Evolutionary conservation across 108 stramenopile species (phyloP), one percentile per base, ranked within the genome.

Genomic region (Cylindrotheca fusiformis): DNA sequence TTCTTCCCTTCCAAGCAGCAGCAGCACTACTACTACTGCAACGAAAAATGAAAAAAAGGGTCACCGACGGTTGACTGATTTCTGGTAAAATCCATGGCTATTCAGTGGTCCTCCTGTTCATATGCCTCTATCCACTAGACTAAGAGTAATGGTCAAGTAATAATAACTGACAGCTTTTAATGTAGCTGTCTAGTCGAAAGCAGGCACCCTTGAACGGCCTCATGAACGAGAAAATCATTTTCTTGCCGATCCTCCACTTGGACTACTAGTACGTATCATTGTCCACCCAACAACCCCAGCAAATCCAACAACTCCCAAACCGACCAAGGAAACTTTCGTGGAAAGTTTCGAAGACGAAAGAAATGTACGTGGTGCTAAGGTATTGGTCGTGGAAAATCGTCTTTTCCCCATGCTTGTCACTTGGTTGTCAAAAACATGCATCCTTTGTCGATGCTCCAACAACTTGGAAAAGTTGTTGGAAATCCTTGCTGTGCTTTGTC

Each of bases 31-130:
- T 10, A 18, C 65, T 31, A 60, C 73, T 28, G 32, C 46, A 28
- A 57, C 22, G 26, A 45, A 49, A 48, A 19, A 58, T 60, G 50
- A 63, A 2, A 48, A 64, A 31, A 63, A 64, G 68, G 79, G 71
- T 49, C 60, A 61, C 18, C 50, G 54, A 22, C 47, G 65, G 4
- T 51, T 85, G 63, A 78, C 69, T 31, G 84, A 85, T 51, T 85
- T 79, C 32, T 85, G 58, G 68, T 32, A 41, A 41, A 10, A 41
- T 6, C 36, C 6, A 41, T 10, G 36, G n/a, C n/a, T n/a, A n/a
- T n/a, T n/a, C n/a, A n/a, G n/a, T n/a, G n/a, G n/a, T n/a, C n/a
- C n/a, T n/a, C n/a, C n/a, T n/a, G n/a, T n/a, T n/a, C n/a, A n/a
- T n/a, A n/a, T n/a, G n/a, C n/a, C n/a, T n/a, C n/a, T n/a, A n/a